Evolutionary conservation across 148 eudicot species (phyloP).

Genomic region (Cornus kousa): DNA sequence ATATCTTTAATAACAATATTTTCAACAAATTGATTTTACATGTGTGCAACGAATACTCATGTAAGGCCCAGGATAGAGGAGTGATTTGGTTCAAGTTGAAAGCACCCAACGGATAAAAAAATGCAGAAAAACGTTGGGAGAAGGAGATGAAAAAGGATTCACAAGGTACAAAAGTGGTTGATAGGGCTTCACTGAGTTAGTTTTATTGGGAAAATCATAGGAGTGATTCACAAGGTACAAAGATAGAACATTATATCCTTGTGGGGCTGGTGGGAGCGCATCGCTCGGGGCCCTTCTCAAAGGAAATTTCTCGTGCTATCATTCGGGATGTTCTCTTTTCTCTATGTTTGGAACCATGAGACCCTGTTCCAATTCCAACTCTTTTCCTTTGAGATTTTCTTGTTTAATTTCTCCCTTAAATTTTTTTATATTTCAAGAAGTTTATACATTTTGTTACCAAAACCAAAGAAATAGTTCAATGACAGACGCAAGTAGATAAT

Average conservation of each 20-base stretch:
- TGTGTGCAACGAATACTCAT: neutral
- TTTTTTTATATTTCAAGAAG: too few species aligned
- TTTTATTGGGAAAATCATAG: too few species aligned
- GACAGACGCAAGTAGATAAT: neutral
- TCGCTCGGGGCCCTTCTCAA: too few species aligned
- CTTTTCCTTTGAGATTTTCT: too few species aligned
- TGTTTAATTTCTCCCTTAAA: too few species aligned
- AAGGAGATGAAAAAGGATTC: neutral
- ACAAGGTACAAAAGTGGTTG: neutral
- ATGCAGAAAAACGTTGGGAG: neutral
- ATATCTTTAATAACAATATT: neutral
- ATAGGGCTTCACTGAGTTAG: neutral
- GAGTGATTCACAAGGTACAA: too few species aligned
- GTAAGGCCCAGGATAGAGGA: neutral
- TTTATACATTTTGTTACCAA: neutral
- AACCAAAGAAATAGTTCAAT: neutral
- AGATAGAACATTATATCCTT: too few species aligned
- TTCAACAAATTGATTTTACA: neutral
- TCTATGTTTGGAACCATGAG: too few species aligned
- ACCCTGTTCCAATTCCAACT: too few species aligned
- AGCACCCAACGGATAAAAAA: neutral
- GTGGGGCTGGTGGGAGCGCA: too few species aligned
- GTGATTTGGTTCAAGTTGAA: neutral
- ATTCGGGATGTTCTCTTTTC: too few species aligned
- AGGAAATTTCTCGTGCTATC: too few species aligned